Evolutionary conservation across 495 filamentous ascomycete species (phyloP).

Genomic region (Xylaria bambusicola): DNA sequence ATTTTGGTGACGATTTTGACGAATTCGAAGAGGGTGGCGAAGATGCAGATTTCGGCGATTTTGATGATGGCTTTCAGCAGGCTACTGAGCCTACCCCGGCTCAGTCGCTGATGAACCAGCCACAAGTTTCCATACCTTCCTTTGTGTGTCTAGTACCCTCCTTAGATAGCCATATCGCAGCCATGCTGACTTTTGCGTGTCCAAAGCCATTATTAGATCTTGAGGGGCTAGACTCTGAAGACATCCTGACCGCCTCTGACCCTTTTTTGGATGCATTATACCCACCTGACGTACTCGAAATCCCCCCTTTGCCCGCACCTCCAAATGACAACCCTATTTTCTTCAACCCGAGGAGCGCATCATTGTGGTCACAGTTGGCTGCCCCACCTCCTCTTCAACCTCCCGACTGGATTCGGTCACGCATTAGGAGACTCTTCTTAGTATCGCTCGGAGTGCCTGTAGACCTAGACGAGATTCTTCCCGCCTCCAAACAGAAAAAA

Average conservation of each 20-base stretch:
- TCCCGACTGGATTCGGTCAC: slow-evolving; percentile 96
- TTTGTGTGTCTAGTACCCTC: slow-evolving; percentile 44
- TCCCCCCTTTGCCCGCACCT: slow-evolving; percentile 49
- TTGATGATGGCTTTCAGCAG: slow-evolving; percentile 82
- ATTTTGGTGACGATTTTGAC: slow-evolving; percentile 90
- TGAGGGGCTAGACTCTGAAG: slow-evolving; percentile 56
- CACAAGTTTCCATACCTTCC: slow-evolving; percentile 55
- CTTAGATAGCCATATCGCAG: slow-evolving; percentile 30
- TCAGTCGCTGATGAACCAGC: slow-evolving; percentile 45
- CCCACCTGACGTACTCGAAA: slow-evolving; percentile 51
- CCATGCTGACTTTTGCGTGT: slow-evolving; percentile 34
- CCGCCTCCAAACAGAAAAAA: slow-evolving; percentile 96
- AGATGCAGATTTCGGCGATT: slow-evolving; percentile 82
- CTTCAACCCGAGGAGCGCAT: slow-evolving; percentile 71
- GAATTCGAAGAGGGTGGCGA: slow-evolving; percentile 87
- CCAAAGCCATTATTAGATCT: slow-evolving; percentile 72
- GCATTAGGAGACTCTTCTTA: slow-evolving; percentile 92
- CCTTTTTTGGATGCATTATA: slow-evolving; percentile 61
- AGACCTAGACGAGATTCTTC: slow-evolving; percentile 95
- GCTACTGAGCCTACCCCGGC: slow-evolving; percentile 49
- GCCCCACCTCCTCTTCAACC: slow-evolving; percentile 93
- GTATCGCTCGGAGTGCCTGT: slow-evolving; percentile 95
- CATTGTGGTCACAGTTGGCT: slow-evolving; percentile 94
- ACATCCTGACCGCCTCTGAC: slow-evolving; percentile 52
- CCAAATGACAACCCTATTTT: slow-evolving; percentile 61